A percentile compares a stretch with the other conserved stretches of the same genome.
Evolutionary conservation across 2,329 filamentous ascomycete genomes (phyloP).

Genomic region (Hortaea sp.): DNA sequence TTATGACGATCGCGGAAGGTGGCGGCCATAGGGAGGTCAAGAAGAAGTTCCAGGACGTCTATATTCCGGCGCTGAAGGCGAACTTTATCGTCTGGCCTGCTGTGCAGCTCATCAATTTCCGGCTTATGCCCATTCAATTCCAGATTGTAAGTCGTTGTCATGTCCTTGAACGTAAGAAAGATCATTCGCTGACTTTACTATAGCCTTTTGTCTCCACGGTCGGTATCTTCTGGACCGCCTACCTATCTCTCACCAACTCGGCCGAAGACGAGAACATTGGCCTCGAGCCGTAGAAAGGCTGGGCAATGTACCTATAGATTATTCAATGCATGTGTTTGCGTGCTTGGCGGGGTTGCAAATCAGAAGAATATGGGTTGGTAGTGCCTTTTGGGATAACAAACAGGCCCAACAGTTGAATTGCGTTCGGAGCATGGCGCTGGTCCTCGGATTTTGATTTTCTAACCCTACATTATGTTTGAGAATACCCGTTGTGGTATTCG

Average conservation of each 20-base stretch:
- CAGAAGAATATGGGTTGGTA: neutral
- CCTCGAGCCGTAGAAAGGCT: neutral
- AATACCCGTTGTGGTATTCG: neutral
- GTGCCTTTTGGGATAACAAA: neutral
- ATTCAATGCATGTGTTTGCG: neutral
- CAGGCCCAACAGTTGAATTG: neutral
- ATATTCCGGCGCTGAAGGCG: slow-evolving; percentile 84
- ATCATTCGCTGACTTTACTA: neutral
- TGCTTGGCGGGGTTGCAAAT: neutral
- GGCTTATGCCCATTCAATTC: slow-evolving; percentile 87
- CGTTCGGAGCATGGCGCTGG: neutral
- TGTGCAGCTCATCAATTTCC: slow-evolving; percentile 94
- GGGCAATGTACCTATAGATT: slow-evolving; percentile 2
- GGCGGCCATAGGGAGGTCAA: slow-evolving; percentile 70
- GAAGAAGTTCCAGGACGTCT: slow-evolving; percentile 87
- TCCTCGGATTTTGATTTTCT: neutral
- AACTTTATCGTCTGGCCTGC: slow-evolving; percentile 94
- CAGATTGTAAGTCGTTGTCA: slow-evolving; percentile 64
- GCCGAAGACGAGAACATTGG: slow-evolving; percentile 50
- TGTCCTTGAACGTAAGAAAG: neutral
- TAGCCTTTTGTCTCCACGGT: slow-evolving; percentile 93
- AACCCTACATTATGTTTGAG: neutral
- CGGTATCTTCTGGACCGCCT: slow-evolving; percentile 96
- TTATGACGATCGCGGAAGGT: slow-evolving; percentile 92
- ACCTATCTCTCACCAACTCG: slow-evolving; percentile 84